A percentile compares a stretch with the other conserved stretches of the same genome.
These are phyloP conservation scores for Nakazawaea ambrosiae DNA, from an alignment of 805 yeast genomes.

Conservation along the genomic window DNA sequence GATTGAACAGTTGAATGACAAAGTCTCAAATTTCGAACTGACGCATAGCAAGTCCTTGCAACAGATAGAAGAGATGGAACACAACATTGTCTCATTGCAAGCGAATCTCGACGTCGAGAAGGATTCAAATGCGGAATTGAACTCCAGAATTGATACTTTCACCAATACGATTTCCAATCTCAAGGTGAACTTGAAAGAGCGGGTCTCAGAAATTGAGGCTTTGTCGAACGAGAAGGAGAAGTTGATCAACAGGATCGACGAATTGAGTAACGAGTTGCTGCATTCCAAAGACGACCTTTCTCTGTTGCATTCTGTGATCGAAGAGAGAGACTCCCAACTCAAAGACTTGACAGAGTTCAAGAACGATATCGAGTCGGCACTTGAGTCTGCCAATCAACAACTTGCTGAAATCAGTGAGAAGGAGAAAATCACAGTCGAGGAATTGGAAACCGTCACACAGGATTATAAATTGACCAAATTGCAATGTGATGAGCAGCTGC, in stretches of 20 bases:
- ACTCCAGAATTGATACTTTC: constrained; percentile 16
- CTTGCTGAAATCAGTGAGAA: constrained; percentile 20
- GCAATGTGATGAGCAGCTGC: constrained; percentile 12
- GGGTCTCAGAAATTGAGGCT: constrained; percentile 1
- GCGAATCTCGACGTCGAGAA: constrained; percentile 8
- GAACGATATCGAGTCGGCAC: constrained; percentile 7
- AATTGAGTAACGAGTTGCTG: not conserved
- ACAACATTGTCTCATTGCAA: constrained; percentile 1
- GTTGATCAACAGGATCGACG: not conserved
- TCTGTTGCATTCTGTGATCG: not conserved
- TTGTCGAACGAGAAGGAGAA: not conserved
- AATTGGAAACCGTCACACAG: constrained; percentile 13
- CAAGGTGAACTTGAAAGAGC: constrained; percentile 7
- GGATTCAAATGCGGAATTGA: constrained; percentile 10
- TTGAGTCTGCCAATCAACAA: constrained; percentile 16
- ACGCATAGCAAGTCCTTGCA: constrained; percentile 13
- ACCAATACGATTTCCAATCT: constrained; percentile 16
- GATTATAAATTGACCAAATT: constrained; percentile 12
- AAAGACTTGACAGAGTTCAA: constrained; percentile 9
- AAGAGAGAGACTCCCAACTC: constrained; percentile 3
- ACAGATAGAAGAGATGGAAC: constrained; percentile 4
- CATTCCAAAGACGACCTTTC: not conserved
- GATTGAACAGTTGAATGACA: constrained; percentile 13
- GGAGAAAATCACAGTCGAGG: constrained; percentile 5
- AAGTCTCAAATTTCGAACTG: constrained; percentile 14